Evolutionary conservation across 305 asterid genomes (phyloP).

Genomic region (Petunia hybrid): DNA sequence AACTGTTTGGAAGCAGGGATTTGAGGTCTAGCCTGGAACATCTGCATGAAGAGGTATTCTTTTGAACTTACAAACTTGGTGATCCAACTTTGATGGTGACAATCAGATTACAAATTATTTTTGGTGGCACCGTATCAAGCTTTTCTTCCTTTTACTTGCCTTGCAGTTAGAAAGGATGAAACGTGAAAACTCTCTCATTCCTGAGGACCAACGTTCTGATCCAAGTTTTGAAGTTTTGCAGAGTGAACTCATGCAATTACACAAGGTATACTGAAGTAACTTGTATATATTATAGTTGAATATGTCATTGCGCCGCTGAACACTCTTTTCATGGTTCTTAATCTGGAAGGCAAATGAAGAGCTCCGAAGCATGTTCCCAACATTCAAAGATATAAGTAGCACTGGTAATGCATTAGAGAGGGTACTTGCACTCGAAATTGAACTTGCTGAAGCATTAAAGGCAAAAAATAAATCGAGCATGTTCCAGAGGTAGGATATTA

Average conservation of each 20-base stretch:
- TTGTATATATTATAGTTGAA: conserved; percentile 21
- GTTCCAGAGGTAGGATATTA: conserved; percentile 75
- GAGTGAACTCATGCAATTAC: conserved; percentile 65
- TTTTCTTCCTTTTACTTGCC: conserved; percentile 15
- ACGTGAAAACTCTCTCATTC: conserved; percentile 63
- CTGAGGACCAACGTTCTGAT: conserved; percentile 49
- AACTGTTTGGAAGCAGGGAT: conserved; percentile 55
- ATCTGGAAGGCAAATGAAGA: conserved; percentile 78
- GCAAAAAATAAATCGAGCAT: conserved; percentile 61
- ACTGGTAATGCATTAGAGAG: conserved; percentile 86
- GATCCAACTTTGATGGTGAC: conserved; percentile 16
- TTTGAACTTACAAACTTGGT: conserved; percentile 10
- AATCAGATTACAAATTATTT: conserved; percentile 7
- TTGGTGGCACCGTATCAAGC: conserved; percentile 22
- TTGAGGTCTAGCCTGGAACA: conserved; percentile 87
- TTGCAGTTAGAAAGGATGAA: conserved; percentile 97
- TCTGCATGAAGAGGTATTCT: conserved; percentile 83
- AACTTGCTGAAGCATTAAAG: conserved; percentile 93
- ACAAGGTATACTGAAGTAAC: conserved; percentile 53
- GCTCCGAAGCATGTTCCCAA: conserved; percentile 85
- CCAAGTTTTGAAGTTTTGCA: conserved; percentile 53
- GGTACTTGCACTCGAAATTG: conserved; percentile 93
- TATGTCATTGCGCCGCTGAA: conserved; percentile 24
- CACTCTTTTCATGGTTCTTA: conserved; percentile 33
- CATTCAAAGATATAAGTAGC: conserved; percentile 62